Conservation (phyloP, 257 asterid genomes). For the Thymus quinquecostatus region DNA sequence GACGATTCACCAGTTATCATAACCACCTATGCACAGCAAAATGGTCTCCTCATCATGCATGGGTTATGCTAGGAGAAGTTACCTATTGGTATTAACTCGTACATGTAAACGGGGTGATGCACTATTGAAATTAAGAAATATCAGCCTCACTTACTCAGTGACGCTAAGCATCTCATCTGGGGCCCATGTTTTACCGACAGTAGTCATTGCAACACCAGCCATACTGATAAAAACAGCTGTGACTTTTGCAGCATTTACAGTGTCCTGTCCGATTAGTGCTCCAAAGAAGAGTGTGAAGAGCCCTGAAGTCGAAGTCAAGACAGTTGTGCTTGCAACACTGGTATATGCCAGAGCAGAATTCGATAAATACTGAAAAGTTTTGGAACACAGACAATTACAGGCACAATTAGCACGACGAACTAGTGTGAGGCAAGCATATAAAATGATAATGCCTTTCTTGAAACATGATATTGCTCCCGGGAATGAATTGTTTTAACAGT, state of each 20-base stretch:
- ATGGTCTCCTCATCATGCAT: neutral
- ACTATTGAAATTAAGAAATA: slow-evolving; percentile 8
- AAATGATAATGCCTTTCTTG: neutral
- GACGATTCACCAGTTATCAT: neutral
- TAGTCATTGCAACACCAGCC: slow-evolving; percentile 83
- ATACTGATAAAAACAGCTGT: slow-evolving; percentile 66
- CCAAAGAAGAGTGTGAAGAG: slow-evolving; percentile 82
- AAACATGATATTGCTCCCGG: too few species aligned
- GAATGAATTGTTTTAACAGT: too few species aligned
- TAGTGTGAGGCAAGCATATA: too few species aligned
- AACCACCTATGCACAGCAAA: neutral
- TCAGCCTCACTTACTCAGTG: slow-evolving; percentile 56
- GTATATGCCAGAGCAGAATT: slow-evolving; percentile 82
- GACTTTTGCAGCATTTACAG: slow-evolving; percentile 58
- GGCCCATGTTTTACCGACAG: slow-evolving; percentile 83
- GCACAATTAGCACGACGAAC: neutral
- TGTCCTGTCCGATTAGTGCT: slow-evolving; percentile 61
- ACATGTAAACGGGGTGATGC: neutral
- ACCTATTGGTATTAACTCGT: neutral
- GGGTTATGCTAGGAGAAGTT: neutral
- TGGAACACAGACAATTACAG: neutral
- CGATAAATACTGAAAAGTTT: slow-evolving; percentile 57
- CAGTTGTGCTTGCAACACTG: slow-evolving; percentile 83
- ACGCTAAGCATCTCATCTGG: slow-evolving; percentile 56
- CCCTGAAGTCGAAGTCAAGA: slow-evolving; percentile 80